A percentile compares a stretch with the other conserved stretches of the same genome.
Evolutionary conservation across 306 rosid species (phyloP).

Genomic region (Carpinus fangiana): DNA sequence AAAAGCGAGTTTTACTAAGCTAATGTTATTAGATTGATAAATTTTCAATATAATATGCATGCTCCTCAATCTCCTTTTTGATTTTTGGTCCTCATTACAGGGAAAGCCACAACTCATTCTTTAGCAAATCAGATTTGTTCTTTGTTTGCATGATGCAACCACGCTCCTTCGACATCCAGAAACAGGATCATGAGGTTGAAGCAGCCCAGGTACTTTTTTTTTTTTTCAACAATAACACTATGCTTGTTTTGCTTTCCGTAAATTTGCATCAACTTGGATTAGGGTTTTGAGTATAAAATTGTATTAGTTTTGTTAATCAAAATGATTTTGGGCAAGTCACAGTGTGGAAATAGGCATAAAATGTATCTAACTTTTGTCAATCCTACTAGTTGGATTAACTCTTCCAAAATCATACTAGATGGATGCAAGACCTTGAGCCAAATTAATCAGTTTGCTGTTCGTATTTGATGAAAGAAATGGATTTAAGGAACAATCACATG

Average conservation of each 20-base stretch:
- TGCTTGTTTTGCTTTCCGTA: not conserved
- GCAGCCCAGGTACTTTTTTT: constrained; percentile 63
- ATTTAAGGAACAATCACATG: not conserved
- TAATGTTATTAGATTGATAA: not conserved
- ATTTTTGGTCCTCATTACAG: constrained; percentile 34
- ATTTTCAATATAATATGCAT: not conserved
- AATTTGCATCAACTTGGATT: not conserved
- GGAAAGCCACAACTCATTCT: constrained; percentile 71
- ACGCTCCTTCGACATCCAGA: constrained; percentile 53
- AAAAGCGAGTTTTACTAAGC: not conserved
- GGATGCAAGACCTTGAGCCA: constrained; percentile 4
- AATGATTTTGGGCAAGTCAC: not conserved
- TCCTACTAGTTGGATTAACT: not conserved
- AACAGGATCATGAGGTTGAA: constrained; percentile 63
- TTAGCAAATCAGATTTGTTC: constrained; percentile 69
- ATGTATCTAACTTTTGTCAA: not conserved
- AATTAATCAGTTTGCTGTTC: not conserved
- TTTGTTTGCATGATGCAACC: constrained; percentile 77
- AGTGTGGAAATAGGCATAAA: not conserved
- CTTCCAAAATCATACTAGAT: not conserved
- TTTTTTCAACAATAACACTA: not conserved
- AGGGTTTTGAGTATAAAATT: not conserved
- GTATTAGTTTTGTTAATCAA: not conserved
- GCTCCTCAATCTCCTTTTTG: constrained; percentile 2
- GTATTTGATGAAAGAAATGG: not conserved